Percentiles rank a stretch among this genome's conserved stretches.
Evolutionary conservation across 768 basidiomycete species (phyloP).

Genomic region (Russula sp.): DNA sequence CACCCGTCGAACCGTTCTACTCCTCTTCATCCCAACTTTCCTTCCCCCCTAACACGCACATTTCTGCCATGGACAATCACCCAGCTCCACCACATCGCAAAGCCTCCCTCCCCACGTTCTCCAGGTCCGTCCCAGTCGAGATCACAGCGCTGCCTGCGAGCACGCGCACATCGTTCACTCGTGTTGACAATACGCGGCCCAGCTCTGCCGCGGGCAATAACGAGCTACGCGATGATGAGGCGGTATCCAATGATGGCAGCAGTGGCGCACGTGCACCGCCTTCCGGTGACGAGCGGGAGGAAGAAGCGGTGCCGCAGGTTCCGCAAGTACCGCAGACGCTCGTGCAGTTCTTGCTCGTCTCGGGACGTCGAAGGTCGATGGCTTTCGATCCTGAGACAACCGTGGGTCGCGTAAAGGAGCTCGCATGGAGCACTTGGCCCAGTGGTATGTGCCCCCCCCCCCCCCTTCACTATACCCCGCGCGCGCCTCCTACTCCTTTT

Average conservation of each 20-base stretch:
- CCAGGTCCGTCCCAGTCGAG: conserved; percentile 12
- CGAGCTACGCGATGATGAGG: neutral
- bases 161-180: conserved; percentile 48
- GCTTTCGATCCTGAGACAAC: conserved; percentile 69
- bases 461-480: too few relatives aligned
- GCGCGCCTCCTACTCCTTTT: neutral
- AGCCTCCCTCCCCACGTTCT: conserved; percentile 18
- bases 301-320: conserved; percentile 22
- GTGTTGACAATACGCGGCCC: conserved; percentile 33
- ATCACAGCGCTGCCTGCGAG: conserved; percentile 33
- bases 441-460: conserved; percentile 38
- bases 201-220: conserved; percentile 21
- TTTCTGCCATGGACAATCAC: conserved; percentile 1
- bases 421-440: conserved; percentile 80
- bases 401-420: conserved; percentile 72
- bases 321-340: conserved; percentile 59
- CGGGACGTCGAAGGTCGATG: conserved; percentile 62
- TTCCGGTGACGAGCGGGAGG: neutral
- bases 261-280: neutral
- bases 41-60: neutral
- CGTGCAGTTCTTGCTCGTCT: conserved; percentile 66
- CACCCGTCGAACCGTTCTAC: neutral
- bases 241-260: conserved; percentile 4
- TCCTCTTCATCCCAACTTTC: neutral
- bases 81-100: conserved; percentile 3